Evolutionary conservation across 768 basidiomycete species (phyloP), one percentile per base, ranked within the genome.

Genomic region (Rossbeevera mucosa): DNA sequence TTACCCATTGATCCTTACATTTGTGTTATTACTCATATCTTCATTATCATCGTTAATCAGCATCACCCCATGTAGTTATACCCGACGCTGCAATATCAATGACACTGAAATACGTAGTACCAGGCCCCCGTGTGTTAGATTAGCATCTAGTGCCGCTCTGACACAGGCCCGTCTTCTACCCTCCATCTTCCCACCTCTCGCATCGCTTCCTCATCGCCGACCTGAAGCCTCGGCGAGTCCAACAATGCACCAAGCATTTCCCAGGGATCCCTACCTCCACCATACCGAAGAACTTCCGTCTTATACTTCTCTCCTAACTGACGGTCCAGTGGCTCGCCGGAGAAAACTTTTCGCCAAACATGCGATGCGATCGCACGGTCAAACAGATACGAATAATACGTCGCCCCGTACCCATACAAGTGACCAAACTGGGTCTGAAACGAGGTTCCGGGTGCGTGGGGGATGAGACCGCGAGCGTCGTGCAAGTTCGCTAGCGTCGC

Each of bases 361-460:
- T 88, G 80, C 6, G 89, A 89, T 0, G 96, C 95, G 53, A 99
- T 96, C 4, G 93, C 93, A 5, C 94, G 83, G 59, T 98, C 96
- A 59, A 99, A 94, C 12, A 97, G 77, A 65, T 99, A 99, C 3
- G 93, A 94, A 62, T 99, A 99, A 66, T 99, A 99, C 0, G 93
- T 96, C 13, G 95, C 94, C 5, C 95, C 94, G 60, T 99, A 99
- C 2, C 94, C 93, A 63, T 88, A 94, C 5, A 99, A 73, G 66
- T 99, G 96, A 0, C 91, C 89, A 59, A 99, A 99, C 61, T 94
- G 92, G 0, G 93, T 93, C 63, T 98, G 96, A 77, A 93, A 94
- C 0, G 91, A 86, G 0, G 94, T 97, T 0, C 88, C 89, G 0
- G 76, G 72, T 0, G 93, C 91, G 50, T 90, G 81, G 0, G 92